Conservation (phyloP, 2,329 filamentous ascomycete genomes). For the Sporothrix protearum region DNA sequence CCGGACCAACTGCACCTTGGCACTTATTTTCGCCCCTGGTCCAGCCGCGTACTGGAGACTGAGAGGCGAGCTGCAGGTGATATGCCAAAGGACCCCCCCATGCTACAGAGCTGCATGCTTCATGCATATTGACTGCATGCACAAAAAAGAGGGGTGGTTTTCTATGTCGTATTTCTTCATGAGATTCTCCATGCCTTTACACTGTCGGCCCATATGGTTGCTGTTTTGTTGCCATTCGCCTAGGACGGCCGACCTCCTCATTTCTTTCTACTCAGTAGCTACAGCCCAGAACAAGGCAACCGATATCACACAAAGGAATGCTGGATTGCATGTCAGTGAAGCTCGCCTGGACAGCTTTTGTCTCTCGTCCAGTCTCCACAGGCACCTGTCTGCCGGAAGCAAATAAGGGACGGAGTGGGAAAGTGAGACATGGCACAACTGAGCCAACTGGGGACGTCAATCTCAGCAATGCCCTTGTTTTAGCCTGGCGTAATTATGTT, state of each 20-base stretch:
- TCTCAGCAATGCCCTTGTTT: conserved; percentile 1
- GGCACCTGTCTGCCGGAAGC: neutral
- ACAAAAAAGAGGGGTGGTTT: neutral
- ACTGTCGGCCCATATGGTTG: neutral
- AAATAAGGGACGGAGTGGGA: neutral
- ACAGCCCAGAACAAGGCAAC: neutral
- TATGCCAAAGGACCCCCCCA: neutral
- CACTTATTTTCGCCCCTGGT: neutral
- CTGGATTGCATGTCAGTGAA: neutral
- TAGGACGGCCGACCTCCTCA: neutral
- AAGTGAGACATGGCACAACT: conserved; percentile 2
- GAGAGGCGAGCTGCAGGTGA: conserved; percentile 8
- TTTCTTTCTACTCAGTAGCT: neutral
- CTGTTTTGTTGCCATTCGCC: neutral
- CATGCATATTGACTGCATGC: conserved; percentile 5
- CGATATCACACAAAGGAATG: conserved; percentile 1
- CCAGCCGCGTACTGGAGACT: neutral
- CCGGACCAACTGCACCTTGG: conserved; percentile 4
- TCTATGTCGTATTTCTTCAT: neutral
- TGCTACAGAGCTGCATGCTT: neutral
- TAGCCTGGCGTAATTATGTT: neutral
- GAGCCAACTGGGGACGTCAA: neutral
- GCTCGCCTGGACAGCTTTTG: neutral
- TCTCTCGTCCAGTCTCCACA: too few relatives aligned
- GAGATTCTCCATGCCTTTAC: neutral